These are phyloP conservation scores for Cladosporium sp. DNA, from an alignment of 2,329 filamentous ascomycete genomes.

Conservation along the genomic window DNA sequence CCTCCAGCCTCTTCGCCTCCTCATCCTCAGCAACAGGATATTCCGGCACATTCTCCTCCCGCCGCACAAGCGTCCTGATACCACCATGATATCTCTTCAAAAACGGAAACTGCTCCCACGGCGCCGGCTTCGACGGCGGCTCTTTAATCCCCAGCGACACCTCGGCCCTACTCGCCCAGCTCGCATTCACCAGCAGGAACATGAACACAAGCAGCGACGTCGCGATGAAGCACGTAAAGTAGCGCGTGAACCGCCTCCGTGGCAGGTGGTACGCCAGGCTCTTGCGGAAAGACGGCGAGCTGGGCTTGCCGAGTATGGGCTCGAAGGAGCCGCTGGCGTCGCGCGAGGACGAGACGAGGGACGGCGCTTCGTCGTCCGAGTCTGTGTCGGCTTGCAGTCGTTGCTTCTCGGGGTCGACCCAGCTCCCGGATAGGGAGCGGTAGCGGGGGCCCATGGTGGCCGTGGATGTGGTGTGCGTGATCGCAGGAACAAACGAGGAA, in stretches of 20 bases:
- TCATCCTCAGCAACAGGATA: constrained; percentile 67
- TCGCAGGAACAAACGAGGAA: too few species aligned
- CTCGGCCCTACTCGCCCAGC: constrained; percentile 41
- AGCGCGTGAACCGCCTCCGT: constrained; percentile 63
- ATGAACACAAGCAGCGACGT: constrained; percentile 70
- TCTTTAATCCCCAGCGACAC: constrained; percentile 44
- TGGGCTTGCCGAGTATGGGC: constrained; percentile 26
- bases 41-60: constrained; percentile 65
- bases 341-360: constrained; percentile 24
- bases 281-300: constrained; percentile 18
- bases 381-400: constrained; percentile 31
- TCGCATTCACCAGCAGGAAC: constrained; percentile 57
- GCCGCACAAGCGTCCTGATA: constrained; percentile 62
- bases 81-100: constrained; percentile 87
- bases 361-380: constrained; percentile 27
- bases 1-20: constrained; percentile 37
- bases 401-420: constrained; percentile 35
- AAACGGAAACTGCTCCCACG: constrained; percentile 83
- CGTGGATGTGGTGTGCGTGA: not conserved
- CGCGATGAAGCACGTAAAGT: constrained; percentile 67
- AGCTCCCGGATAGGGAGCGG: constrained; percentile 27
- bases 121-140: constrained; percentile 57
- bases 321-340: constrained; percentile 19
- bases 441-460: constrained; percentile 19
- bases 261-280: constrained; percentile 28